Evolutionary conservation across 495 filamentous ascomycete species (phyloP), one percentile per base, ranked within the genome.

Genomic region (Neurospora sp.): DNA sequence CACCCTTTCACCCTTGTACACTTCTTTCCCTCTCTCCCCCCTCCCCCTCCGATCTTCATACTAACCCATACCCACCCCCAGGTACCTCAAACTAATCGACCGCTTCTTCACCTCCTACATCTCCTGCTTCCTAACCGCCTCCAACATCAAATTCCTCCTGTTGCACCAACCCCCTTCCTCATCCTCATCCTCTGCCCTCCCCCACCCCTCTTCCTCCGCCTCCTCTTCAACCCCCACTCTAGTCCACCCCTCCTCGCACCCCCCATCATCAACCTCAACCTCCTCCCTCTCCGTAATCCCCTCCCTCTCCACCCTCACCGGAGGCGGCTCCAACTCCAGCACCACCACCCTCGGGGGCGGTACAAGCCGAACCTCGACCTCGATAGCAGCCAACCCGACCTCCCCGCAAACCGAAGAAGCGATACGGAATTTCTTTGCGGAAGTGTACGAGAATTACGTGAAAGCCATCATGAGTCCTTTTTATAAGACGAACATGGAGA

Each of bases 391-490:
- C 69, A 97, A 96, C 79, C 94, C 94, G 3, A 94, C 91, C 0
- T 88, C 88, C 40, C 89, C 93, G 39, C 93, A 94, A 82, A 94
- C 94, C 6, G 96, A 99, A 83, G 96, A 99, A 81, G 95, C 96
- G 0, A 91, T 98, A 74, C 87, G 93, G 77, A 91, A 92, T 81
- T 99, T 99, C 84, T 96, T 99, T 84, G 85, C 85, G 6, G 96
- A 99, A 79, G 92, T 97, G 14, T 98, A 97, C 81, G 96, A 98
- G 81, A 90, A 87, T 73, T 99, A 95, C 88, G 87, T 97, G 66
- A 99, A 99, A 87, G 92, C 93, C n/a, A 88, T 94, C 46, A 98
- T 99, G 96, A 97, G 89, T 80, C 96, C 96, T 41, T 99, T 99
- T 82, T 97, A 96, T 82, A 84, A 87, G 71, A 86, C 90, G 69